phyloP scores from a whole-genome alignment of 1,284 basidiomycete species.

The Sporisorium sorghi region DNA sequence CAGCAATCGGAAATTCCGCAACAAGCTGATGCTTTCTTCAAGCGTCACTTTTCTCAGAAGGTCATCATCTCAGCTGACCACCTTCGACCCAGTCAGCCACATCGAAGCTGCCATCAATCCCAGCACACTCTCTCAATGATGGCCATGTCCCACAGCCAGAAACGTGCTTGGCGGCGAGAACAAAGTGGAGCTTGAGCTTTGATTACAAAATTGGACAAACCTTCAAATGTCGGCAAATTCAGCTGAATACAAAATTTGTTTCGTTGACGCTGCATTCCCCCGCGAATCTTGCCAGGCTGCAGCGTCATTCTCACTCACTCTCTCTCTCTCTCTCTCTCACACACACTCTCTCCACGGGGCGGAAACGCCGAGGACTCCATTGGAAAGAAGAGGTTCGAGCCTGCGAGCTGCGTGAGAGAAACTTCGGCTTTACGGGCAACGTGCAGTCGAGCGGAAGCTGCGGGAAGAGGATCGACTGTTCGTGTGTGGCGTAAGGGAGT shows the following conservation, averaged over 20 bases:
- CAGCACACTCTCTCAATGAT: too few species aligned
- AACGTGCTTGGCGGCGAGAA: too few species aligned
- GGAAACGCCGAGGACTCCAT: neutral
- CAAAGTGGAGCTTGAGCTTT: neutral
- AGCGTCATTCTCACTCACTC: neutral
- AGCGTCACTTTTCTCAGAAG: too few species aligned
- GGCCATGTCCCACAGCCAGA: too few species aligned
- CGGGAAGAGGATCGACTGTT: neutral
- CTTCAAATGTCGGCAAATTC: neutral
- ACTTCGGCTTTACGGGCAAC: too few species aligned
- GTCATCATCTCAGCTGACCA: too few species aligned
- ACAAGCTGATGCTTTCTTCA: too few species aligned
- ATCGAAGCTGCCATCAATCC: too few species aligned
- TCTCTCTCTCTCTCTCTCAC: neutral
- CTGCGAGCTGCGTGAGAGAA: too few species aligned
- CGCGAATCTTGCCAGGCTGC: neutral
- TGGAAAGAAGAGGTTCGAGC: too few species aligned
- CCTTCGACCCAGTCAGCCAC: too few species aligned
- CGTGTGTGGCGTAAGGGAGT: conserved; percentile 12
- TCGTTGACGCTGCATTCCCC: neutral
- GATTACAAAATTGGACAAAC: neutral
- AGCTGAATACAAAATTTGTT: neutral
- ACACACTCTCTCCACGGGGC: too few species aligned
- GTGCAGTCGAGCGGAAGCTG: neutral
- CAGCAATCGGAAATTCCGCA: neutral